A percentile compares a stretch with the other conserved stretches of the same genome.
Evolutionary conservation across 257 asterid species (phyloP).

Genomic region (Ehretia macrophylla): DNA sequence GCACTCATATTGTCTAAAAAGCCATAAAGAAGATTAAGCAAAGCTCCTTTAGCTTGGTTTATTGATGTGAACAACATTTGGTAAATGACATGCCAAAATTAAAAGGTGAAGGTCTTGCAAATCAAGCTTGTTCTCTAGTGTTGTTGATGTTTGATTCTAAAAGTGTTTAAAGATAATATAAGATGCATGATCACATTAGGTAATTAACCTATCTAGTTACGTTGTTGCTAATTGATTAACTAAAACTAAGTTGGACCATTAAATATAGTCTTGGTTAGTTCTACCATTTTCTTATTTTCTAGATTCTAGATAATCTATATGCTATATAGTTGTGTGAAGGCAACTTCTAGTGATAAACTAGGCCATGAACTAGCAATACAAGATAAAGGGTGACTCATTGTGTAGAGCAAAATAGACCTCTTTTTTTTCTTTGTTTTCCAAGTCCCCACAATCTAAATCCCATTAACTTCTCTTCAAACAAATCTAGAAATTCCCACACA

Average conservation of each 20-base stretch:
- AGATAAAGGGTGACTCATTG: conserved; percentile 1
- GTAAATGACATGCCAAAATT: too few species aligned
- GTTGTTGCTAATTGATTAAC: background rate
- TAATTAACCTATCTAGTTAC: too few species aligned
- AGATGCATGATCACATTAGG: background rate
- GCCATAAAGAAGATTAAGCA: too few species aligned
- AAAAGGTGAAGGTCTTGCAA: too few species aligned
- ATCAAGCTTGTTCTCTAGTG: background rate
- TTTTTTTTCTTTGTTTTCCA: background rate
- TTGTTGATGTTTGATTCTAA: too few species aligned
- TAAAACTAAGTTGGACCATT: background rate
- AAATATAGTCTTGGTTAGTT: background rate
- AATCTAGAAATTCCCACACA: conserved; percentile 14
- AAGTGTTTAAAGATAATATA: too few species aligned
- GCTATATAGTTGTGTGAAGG: too few species aligned
- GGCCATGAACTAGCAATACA: conserved; percentile 3
- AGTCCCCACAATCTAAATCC: conserved; percentile 38
- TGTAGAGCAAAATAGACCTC: conserved; percentile 12
- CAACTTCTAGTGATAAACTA: background rate
- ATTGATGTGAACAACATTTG: too few species aligned
- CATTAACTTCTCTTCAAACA: conserved; percentile 38
- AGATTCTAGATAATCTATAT: too few species aligned
- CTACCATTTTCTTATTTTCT: background rate
- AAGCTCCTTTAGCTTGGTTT: too few species aligned
- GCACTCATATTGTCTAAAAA: too few species aligned